Percentiles rank a stretch among this genome's conserved stretches.
These are phyloP conservation scores for Hawksworthiomyces lignivorus DNA, from an alignment of 2,329 filamentous ascomycete species.

Conservation along the genomic window DNA sequence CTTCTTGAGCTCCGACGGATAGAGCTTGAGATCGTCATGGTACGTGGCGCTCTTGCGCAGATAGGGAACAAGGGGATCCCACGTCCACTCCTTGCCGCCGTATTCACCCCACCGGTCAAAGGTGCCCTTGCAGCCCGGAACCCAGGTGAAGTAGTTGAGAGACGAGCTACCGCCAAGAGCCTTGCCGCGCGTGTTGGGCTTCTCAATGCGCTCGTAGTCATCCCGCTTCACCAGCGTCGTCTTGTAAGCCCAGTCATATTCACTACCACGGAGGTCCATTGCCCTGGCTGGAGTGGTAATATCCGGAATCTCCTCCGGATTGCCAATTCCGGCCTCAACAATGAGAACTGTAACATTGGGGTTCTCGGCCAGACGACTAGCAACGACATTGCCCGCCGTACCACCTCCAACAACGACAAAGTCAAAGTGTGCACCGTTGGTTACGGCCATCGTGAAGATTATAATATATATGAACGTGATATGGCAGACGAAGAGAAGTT, in stretches of 20 bases:
- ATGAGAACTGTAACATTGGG: constrained; percentile 38
- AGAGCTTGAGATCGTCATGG: constrained; percentile 44
- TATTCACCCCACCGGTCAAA: constrained; percentile 65
- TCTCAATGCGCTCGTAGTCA: constrained; percentile 54
- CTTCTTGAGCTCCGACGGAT: constrained; percentile 36
- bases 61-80: constrained; percentile 42
- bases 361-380: constrained; percentile 43
- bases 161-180: constrained; percentile 50
- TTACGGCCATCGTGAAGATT: constrained; percentile 23
- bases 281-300: constrained; percentile 46
- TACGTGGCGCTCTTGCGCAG: constrained; percentile 50
- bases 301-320: constrained; percentile 40
- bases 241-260: constrained; percentile 56
- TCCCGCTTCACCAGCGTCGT: constrained; percentile 51
- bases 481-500: too few relatives aligned
- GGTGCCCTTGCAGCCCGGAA: constrained; percentile 48
- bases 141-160: constrained; percentile 59
- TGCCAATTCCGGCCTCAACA: constrained; percentile 40
- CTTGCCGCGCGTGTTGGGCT: constrained; percentile 55
- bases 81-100: constrained; percentile 61
- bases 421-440: constrained; percentile 31
- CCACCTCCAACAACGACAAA: constrained; percentile 35
- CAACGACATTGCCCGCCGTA: constrained; percentile 41
- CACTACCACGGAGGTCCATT: constrained; percentile 44
- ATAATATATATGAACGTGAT: too few relatives aligned